Base-by-base conservation (phyloP, 306 rosid species). In the Oxytropis ochrocephala region DNA sequence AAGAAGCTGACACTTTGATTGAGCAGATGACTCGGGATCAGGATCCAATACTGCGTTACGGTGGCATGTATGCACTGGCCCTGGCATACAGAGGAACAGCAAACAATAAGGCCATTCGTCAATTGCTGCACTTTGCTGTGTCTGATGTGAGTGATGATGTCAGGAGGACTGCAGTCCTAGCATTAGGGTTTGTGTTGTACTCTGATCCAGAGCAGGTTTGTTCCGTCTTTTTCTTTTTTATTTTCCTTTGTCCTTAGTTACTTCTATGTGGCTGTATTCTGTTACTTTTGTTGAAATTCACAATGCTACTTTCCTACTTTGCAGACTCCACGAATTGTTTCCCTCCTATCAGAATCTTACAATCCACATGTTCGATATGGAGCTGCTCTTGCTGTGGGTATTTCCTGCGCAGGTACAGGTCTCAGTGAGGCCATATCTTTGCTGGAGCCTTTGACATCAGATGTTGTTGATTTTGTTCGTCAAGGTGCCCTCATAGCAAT, bases 81-180 rank as follows among this genome's bases (percentile, higher is more conserved):
- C 79, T 94, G 86, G 98, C 98, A 29, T 94, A 94, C 38, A 75
- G 95, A 4, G 98, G 98, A 63, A 94, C 97, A 8, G 98, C 97
- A 72, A 94, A 94, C 84, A 94, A 94, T 76, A 94, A 94, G 80
- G 98, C 98, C 57, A 94, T 94, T 67, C 92, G 97, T 14, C 90
- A 90, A 82, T 78, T 94, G 68, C 92, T 94, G 47, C 98, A 94
- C 77, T 94, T 94, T 85, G 98, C 98, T 47, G 97, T 94, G 21
- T 94, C 97, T 42, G 98, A 94, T 81, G 97, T 94, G 81, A 94
- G 97, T 54, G 98, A 94, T 78, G 98, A 94, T 81, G 98, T 94
- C 27, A 82, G 98, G 82, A 90, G 98, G 84, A 94, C 98, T 43
- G 98, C 97, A 8, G 98, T 94, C 80, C 90, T 94, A 77, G 95